A percentile compares a stretch with the other conserved stretches of the same genome.
phyloP scores from a whole-genome alignment of 2,329 filamentous ascomycete species.

The Xylariaceae sp. region DNA sequence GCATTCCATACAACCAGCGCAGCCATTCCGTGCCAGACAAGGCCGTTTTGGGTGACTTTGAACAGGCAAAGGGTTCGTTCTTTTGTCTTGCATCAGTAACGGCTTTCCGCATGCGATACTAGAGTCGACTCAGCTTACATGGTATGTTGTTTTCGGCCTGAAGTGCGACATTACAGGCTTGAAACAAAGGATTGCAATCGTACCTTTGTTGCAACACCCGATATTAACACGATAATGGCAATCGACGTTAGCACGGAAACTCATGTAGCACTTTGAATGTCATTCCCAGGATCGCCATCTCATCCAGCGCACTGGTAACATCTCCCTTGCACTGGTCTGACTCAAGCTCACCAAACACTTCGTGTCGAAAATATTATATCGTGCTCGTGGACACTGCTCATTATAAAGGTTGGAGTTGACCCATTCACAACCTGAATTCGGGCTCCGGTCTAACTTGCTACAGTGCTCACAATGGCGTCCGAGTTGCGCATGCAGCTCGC shows the following conservation, averaged over 20 bases:
- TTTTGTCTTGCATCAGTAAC: constrained; percentile 4
- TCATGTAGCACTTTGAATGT: neutral
- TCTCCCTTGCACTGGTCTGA: neutral
- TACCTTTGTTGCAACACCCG: constrained; percentile 11
- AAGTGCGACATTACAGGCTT: neutral
- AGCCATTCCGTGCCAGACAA: neutral
- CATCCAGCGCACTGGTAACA: neutral
- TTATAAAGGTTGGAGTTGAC: neutral
- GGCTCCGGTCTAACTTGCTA: neutral
- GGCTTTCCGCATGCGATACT: constrained; percentile 7
- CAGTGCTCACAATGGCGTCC: constrained; percentile 10
- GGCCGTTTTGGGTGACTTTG: constrained; percentile 1
- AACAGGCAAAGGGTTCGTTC: neutral
- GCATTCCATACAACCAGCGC: constrained; percentile 5
- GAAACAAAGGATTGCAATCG: constrained; percentile 9
- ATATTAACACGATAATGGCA: constrained; percentile 13
- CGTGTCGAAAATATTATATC: neutral
- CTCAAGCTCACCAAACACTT: neutral
- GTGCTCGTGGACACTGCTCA: neutral
- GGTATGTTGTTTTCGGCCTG: constrained; percentile 11
- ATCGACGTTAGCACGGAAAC: neutral
- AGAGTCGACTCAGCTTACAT: neutral
- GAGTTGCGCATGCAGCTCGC: neutral
- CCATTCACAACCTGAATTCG: neutral
- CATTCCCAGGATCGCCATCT: neutral